Evolutionary conservation across 225 moss, liverwort and hornwort genomes (phyloP), one percentile per base, ranked within the genome.

Genomic region (Pleurozium schreberi): DNA sequence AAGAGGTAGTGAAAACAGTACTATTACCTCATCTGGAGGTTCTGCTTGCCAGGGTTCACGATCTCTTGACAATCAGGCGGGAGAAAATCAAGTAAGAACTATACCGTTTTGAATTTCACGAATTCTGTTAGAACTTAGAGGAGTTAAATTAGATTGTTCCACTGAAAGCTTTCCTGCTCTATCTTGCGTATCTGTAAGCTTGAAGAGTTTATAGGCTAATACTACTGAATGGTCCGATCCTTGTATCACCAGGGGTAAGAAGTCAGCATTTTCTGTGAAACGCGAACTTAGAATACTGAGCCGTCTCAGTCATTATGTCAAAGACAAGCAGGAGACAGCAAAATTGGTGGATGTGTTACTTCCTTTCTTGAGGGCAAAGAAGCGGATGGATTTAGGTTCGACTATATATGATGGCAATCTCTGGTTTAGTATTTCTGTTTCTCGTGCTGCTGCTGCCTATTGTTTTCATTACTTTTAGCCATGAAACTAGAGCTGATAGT

Each of bases 231-330:
- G 22, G 28, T 87, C 40, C 86, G 49, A 81, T 42, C 63, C 62
- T 61, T 89, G 55, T 40, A 43, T 85, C 40, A 27, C 65, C 93
- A 96, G 94, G 84, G 97, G 97, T 27, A 95, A 90, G 91, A 95
- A 92, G 81, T 89, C 90, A 60, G 86, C 90, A 43, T 90, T 93
- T 91, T 94, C 94, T 86, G 89, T 97, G 40, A 95, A 91, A 92
- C 96, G 97, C 47, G 97, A 96, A 89, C 93, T 99, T n/a, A 90
- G 91, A 88, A 94, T 99, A 81, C 93, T 99, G 57, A 95, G 95
- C 84, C 92, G 95, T 49, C 90, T 97, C n/a, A 95, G 96, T 92
- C 92, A 87, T 84, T 96, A 95, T 80, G 91, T 99, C 87, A 91
- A 88, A 87, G 96, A 96, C 88, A 84, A 89, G 82, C 53, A 89